Evolutionary conservation across 2,329 filamentous ascomycete genomes (phyloP).

Genomic region (Dothiorella sarmentorum): DNA sequence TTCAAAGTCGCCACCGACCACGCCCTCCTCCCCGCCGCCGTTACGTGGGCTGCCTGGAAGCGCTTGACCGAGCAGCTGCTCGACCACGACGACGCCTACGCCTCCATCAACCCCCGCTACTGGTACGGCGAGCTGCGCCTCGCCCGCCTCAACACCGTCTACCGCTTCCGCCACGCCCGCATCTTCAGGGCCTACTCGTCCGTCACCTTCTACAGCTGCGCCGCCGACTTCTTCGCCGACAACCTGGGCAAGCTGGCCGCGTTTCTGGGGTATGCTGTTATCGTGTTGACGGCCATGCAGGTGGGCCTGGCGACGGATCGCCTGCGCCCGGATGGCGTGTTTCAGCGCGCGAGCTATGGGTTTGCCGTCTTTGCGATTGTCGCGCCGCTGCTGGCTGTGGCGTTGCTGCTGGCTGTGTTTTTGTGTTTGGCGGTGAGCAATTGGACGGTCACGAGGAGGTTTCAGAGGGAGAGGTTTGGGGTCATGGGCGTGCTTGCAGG

Average conservation of each 20-base stretch:
- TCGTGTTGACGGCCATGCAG: conserved; percentile 1
- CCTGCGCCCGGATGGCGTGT: not conserved
- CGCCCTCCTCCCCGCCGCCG: conserved; percentile 31
- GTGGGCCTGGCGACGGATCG: not conserved
- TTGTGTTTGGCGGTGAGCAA: not conserved
- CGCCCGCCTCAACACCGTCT: not conserved
- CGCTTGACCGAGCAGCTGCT: not conserved
- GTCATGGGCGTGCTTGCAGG: not conserved
- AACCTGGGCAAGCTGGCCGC: not conserved
- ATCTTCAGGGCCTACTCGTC: not conserved
- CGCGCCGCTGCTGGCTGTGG: not conserved
- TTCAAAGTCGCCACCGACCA: conserved; percentile 32
- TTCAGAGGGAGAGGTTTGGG: not conserved
- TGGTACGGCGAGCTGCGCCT: conserved; percentile 6
- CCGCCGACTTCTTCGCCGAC: not conserved
- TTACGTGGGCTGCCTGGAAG: not conserved
- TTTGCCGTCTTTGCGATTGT: not conserved
- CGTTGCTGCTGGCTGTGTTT: not conserved
- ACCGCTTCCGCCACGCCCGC: not conserved
- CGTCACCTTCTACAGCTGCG: not conserved
- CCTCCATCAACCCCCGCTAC: not conserved
- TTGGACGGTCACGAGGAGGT: not conserved
- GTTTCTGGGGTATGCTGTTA: not conserved
- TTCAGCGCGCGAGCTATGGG: not conserved
- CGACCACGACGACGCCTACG: not conserved